A percentile compares a stretch with the other conserved stretches of the same genome.
Conservation (phyloP, 2,329 filamentous ascomycete species). For the Canariomyces notabilis region DNA sequence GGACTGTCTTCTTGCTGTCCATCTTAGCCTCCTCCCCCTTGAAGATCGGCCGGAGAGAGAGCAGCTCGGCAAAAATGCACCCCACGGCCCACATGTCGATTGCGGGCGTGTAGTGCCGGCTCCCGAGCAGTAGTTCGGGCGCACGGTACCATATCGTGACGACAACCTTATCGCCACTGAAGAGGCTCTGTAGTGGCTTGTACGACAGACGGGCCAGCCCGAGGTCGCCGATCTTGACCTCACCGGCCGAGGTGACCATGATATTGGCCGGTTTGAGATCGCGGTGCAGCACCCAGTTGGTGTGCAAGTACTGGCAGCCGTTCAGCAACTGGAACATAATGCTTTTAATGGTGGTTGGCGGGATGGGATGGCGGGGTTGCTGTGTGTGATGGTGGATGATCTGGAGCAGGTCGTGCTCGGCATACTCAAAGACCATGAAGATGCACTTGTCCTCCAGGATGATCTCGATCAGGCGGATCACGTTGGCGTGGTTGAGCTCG, state of each 20-base stretch:
- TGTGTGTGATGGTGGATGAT: slow-evolving; percentile 98
- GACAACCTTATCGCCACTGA: slow-evolving; percentile 93
- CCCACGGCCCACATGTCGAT: slow-evolving; percentile 97
- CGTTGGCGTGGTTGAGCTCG: slow-evolving; percentile 81
- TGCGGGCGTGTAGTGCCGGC: slow-evolving; percentile 92
- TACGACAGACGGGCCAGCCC: slow-evolving; percentile 89
- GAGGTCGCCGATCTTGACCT: slow-evolving; percentile 91
- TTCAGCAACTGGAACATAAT: slow-evolving; percentile 96
- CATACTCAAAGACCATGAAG: slow-evolving; percentile 99
- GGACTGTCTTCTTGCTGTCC: slow-evolving; percentile 95
- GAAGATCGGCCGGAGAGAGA: slow-evolving; percentile 89
- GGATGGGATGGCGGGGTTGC: slow-evolving; percentile 80
- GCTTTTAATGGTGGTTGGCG: slow-evolving; percentile 81
- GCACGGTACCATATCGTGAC: slow-evolving; percentile 99
- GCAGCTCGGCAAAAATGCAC: slow-evolving; percentile 92
- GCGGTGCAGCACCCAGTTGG: slow-evolving; percentile 94
- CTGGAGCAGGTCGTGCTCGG: slow-evolving; percentile 92
- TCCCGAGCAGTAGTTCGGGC: slow-evolving; percentile 85
- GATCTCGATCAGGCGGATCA: slow-evolving; percentile 88
- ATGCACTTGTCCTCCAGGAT: slow-evolving; percentile 98
- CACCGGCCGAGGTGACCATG: slow-evolving; percentile 87
- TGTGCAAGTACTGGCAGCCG: slow-evolving; percentile 89
- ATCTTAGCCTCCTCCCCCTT: slow-evolving; percentile 99
- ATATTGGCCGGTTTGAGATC: slow-evolving; percentile 98
- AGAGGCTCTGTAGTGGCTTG: slow-evolving; percentile 87